Conservation (phyloP, 305 asterid species). For the Solanum aculeatissimum region DNA sequence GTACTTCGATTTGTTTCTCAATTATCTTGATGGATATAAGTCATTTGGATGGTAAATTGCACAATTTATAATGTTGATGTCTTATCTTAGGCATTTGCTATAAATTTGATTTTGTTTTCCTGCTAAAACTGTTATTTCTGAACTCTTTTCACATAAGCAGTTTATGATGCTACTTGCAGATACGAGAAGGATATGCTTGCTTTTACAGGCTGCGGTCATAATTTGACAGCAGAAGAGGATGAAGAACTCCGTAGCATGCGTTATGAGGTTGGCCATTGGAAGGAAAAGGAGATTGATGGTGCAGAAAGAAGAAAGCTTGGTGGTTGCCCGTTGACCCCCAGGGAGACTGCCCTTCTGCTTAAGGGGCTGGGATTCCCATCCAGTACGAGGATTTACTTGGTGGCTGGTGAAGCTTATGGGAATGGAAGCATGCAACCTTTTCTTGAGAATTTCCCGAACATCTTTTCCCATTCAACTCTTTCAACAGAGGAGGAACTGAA, state of each 20-base stretch:
- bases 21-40: neutral
- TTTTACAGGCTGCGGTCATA: slow-evolving; percentile 97
- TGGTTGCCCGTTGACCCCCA: slow-evolving; percentile 94
- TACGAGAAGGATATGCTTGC: slow-evolving; percentile 99
- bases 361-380: slow-evolving; percentile 72
- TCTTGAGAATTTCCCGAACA: slow-evolving; percentile 57
- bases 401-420: slow-evolving; percentile 96
- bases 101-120: neutral
- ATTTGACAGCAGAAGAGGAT: slow-evolving; percentile 75
- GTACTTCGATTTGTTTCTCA: neutral
- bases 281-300: slow-evolving; percentile 93
- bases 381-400: slow-evolving; percentile 73
- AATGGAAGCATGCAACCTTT: slow-evolving; percentile 85
- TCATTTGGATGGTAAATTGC: neutral
- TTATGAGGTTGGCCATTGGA: slow-evolving; percentile 91
- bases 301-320: slow-evolving; percentile 70
- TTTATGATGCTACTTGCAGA: slow-evolving; percentile 34
- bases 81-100: neutral
- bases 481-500: slow-evolving; percentile 63
- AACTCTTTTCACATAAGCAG: neutral
- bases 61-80: neutral
- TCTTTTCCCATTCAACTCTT: slow-evolving; percentile 67
- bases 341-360: slow-evolving; percentile 89
- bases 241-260: slow-evolving; percentile 82
- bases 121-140: neutral